Conservation (phyloP, 148 eudicot species). For the Rhododendron molle region DNA sequence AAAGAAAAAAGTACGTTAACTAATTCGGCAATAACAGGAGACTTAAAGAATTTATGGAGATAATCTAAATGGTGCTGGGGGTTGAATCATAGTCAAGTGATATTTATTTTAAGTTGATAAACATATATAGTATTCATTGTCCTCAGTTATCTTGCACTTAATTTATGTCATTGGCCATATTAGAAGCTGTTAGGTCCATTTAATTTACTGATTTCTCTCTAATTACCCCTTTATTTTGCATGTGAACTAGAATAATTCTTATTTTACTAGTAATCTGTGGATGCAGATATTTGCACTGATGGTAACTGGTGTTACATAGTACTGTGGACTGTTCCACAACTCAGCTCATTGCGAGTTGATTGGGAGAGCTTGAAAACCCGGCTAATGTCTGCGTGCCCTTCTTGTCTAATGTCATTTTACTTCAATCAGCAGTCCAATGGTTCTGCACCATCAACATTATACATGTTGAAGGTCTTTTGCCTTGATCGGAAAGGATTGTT, state of each 20-base stretch:
- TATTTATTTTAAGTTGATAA: background rate
- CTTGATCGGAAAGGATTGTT: conserved; percentile 66
- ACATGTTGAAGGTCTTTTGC: conserved; percentile 59
- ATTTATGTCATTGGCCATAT: background rate
- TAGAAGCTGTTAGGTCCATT: background rate
- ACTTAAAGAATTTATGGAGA: background rate
- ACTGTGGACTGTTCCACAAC: conserved; percentile 64
- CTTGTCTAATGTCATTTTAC: conserved; percentile 53
- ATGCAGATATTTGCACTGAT: conserved; percentile 72
- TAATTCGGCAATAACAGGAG: background rate
- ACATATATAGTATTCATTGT: background rate
- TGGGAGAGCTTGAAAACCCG: conserved; percentile 64
- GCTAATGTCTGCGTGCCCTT: conserved; percentile 54
- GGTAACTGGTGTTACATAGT: conserved; percentile 82
- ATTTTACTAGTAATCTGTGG: background rate
- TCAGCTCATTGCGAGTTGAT: conserved; percentile 32
- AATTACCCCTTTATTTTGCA: background rate
- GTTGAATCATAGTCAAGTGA: background rate
- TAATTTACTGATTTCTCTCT: background rate
- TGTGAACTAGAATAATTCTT: background rate
- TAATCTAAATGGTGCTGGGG: no score
- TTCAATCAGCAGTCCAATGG: conserved; percentile 35
- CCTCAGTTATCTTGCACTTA: background rate
- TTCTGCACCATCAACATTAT: conserved; percentile 32
- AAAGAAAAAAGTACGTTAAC: background rate